Conservation (phyloP, 495 filamentous ascomycete species). For the Xylaria nigripes region DNA sequence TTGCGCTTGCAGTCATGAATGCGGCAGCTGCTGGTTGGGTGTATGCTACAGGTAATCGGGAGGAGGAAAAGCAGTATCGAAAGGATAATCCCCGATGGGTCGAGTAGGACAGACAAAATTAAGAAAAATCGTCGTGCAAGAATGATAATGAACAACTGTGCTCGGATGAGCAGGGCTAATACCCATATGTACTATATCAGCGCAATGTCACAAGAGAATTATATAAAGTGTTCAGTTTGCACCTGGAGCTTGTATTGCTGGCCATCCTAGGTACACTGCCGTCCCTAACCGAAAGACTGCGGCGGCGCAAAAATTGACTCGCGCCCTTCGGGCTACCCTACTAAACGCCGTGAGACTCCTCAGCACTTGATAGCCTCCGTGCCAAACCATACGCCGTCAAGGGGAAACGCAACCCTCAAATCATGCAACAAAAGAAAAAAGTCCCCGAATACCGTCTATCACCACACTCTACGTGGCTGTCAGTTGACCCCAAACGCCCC, state of each 20-base stretch:
- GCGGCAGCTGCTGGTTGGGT: slow-evolving; percentile 59
- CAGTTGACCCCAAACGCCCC: not conserved
- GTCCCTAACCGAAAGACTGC: not conserved
- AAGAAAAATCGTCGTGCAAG: not conserved
- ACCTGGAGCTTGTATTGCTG: not conserved
- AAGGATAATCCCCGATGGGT: slow-evolving; percentile 42
- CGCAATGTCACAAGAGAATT: not conserved
- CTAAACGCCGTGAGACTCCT: slow-evolving; percentile 38
- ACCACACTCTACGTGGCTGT: not conserved
- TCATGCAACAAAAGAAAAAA: not conserved
- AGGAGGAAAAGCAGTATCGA: slow-evolving; percentile 39
- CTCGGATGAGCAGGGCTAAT: not conserved
- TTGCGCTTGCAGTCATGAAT: slow-evolving; percentile 65
- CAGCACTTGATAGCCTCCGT: slow-evolving; percentile 46
- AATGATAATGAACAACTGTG: not conserved
- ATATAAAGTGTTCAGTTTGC: not conserved
- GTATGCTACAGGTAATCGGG: slow-evolving; percentile 57
- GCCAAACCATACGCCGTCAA: slow-evolving; percentile 2
- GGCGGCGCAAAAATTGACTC: not conserved
- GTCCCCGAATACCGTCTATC: not conserved
- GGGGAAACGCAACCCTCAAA: not conserved
- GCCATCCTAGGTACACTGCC: not conserved
- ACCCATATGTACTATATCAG: not conserved
- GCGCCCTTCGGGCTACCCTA: not conserved
- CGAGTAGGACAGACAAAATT: slow-evolving; percentile 7